Base-by-base conservation (phyloP, 768 basidiomycete genomes). In the Lenzites betulinus region DNA sequence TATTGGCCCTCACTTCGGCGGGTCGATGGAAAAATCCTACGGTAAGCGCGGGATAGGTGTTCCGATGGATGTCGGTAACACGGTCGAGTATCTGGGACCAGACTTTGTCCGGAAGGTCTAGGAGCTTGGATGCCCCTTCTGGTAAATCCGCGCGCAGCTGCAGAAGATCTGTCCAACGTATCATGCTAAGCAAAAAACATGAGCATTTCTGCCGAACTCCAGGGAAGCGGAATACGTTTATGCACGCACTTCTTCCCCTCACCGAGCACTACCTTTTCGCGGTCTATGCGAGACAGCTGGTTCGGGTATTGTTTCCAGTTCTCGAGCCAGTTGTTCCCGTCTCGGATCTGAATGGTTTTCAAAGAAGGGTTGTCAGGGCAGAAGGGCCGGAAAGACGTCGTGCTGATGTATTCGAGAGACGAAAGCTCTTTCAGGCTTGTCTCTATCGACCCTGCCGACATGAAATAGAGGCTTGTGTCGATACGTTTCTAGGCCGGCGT, bases 11-110 rank as follows among this genome's bases (percentile, higher is more conserved):
- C 26, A 15, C 25, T 25, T 3, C 20, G n/a, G n/a, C n/a, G n/a
- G n/a, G n/a, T n/a, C n/a, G n/a, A n/a, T n/a, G n/a, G n/a, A 15
- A 51, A 26, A 8, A 41, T 5, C 12, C 28, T 18, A 6, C 48
- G 41, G 42, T 36, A 3, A 49, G n/a, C 15, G 50, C 39, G 26
- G 35, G 26, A n/a, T 33, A 42, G 39, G 42, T 30, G 56, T 51
- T 51, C 22, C 51, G 44, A 13, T 49, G 51, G 9, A 23, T 36
- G 33, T 60, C 51, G 0, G 51, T 60, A 7, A 51, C 59, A 20
- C 28, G 38, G 12, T 44, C 33, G 3, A 60, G 13, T 8, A 58
- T 58, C 25, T 28, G 56, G 20, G 49, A n/a, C 56, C 56, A 58
- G 2, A 58, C 28, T 11, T 58, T 33, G 49, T 58, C 48, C 3